A percentile compares a stretch with the other conserved stretches of the same genome.
phyloP scores from a whole-genome alignment of 257 asterid genomes.

The Nicotiana otophora region DNA sequence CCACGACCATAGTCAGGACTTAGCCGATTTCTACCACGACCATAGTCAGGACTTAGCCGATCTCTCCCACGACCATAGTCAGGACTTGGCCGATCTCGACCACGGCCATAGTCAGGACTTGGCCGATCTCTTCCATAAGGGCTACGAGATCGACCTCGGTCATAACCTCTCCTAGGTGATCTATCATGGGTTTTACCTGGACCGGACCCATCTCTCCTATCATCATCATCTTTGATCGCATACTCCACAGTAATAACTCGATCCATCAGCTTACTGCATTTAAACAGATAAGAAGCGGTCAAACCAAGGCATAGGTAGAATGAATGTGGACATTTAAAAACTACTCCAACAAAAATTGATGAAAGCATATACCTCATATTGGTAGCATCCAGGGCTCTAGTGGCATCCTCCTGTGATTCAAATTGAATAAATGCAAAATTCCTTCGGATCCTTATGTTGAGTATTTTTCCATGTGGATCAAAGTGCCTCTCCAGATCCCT shows the following conservation, averaged over 20 bases:
- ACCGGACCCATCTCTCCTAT: conserved; percentile 47
- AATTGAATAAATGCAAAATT: conserved; percentile 77
- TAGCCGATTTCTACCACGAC: no score
- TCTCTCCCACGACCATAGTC: conserved; percentile 38
- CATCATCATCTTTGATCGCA: conserved; percentile 75
- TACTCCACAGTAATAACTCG: conserved; percentile 70
- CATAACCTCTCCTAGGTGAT: conserved; percentile 65
- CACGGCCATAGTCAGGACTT: conserved; percentile 71
- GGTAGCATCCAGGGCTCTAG: conserved; percentile 74
- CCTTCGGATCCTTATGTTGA: conserved; percentile 66
- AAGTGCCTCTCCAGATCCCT: conserved; percentile 74
- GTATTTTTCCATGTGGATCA: conserved; percentile 69
- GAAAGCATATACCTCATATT: conserved; percentile 48
- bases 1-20: no score
- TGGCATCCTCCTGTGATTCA: conserved; percentile 68
- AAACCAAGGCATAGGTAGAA: neutral
- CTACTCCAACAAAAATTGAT: neutral
- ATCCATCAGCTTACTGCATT: conserved; percentile 64
- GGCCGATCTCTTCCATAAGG: conserved; percentile 61
- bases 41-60: no score
- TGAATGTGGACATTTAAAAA: neutral
- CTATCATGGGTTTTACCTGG: conserved; percentile 55
- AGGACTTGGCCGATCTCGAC: conserved; percentile 57
- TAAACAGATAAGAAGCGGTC: neutral
- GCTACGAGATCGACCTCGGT: conserved; percentile 50